Conservation (phyloP, 352 stramenopile species). For the Phytophthora boehmeriae region DNA sequence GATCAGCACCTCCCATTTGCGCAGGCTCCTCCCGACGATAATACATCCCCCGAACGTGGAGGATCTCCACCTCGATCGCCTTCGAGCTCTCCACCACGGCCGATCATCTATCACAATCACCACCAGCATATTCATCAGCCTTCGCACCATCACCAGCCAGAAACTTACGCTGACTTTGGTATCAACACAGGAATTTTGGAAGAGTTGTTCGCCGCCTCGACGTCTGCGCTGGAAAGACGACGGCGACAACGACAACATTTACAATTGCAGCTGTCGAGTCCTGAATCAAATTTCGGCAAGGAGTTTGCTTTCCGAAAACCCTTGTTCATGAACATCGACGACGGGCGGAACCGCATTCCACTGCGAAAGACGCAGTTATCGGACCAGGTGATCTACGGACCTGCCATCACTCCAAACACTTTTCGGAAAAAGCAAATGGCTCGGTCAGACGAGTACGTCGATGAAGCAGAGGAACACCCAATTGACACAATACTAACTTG, state of each 20-base stretch:
- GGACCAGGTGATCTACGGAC: conserved; percentile 70
- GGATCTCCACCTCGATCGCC: conserved; percentile 24
- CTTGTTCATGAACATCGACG: conserved; percentile 60
- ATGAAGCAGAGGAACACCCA: too few species aligned
- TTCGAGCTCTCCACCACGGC: conserved; percentile 17
- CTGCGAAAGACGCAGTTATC: conserved; percentile 53
- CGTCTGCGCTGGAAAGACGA: conserved; percentile 31
- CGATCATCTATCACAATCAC: conserved; percentile 27
- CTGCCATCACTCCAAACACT: conserved; percentile 58
- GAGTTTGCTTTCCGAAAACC: conserved; percentile 11
- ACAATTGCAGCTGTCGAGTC: conserved; percentile 23
- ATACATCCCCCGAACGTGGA: conserved; percentile 9
- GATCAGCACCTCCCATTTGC: conserved; percentile 55
- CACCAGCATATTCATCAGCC: conserved; percentile 13
- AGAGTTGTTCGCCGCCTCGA: conserved; percentile 35
- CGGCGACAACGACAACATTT: conserved; percentile 29
- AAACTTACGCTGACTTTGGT: conserved; percentile 19
- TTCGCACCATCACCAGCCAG: conserved; percentile 2
- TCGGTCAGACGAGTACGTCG: conserved; percentile 30
- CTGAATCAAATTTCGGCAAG: conserved; percentile 23
- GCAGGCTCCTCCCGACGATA: conserved; percentile 18
- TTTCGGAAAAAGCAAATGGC: conserved; percentile 26
- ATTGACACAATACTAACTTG: conserved; percentile 1
- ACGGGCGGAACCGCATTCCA: conserved; percentile 64
- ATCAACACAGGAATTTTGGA: conserved; percentile 32